A percentile compares a stretch with the other conserved stretches of the same genome.
Conservation (phyloP, 2,329 filamentous ascomycete species). For the Aspergillus ibericus region DNA sequence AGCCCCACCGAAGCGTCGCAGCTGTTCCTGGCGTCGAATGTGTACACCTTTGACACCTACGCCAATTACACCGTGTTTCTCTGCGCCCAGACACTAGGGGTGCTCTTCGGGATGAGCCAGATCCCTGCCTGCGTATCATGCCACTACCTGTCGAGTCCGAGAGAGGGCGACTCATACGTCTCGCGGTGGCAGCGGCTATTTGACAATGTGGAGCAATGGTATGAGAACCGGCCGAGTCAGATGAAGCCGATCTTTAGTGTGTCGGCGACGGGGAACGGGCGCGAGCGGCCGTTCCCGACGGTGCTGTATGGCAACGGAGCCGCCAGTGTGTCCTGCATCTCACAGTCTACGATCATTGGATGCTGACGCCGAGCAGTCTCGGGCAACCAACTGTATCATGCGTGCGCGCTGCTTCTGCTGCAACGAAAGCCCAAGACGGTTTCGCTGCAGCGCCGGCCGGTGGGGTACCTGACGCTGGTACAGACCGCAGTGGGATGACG, state of each 20-base stretch:
- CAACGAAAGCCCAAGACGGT: slow-evolving; percentile 32
- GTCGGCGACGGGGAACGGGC: slow-evolving; percentile 9
- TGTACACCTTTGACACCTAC: slow-evolving; percentile 46
- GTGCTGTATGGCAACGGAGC: slow-evolving; percentile 29
- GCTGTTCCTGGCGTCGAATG: slow-evolving; percentile 27
- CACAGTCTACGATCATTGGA: no score
- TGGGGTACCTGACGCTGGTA: slow-evolving; percentile 9
- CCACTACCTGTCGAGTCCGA: slow-evolving; percentile 18
- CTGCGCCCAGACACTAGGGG: slow-evolving; percentile 46
- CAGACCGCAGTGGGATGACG: neutral
- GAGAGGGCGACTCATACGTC: slow-evolving; percentile 23
- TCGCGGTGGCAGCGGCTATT: slow-evolving; percentile 43
- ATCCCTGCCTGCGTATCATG: slow-evolving; percentile 14
- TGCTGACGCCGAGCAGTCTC: slow-evolving; percentile 22
- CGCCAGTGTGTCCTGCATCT: slow-evolving; percentile 21
- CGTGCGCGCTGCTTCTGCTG: slow-evolving; percentile 30
- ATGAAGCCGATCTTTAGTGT: slow-evolving; percentile 30
- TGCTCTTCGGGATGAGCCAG: slow-evolving; percentile 30
- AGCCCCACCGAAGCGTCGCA: slow-evolving; percentile 22
- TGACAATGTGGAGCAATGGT: slow-evolving; percentile 45
- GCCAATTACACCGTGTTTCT: slow-evolving; percentile 55
- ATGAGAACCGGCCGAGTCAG: slow-evolving; percentile 31
- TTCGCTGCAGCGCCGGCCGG: slow-evolving; percentile 24
- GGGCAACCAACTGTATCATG: slow-evolving; percentile 38
- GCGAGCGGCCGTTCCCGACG: slow-evolving; percentile 26